Percentiles rank a stretch among this genome's conserved stretches.
These are phyloP conservation scores for Pseudogymnoascus sp. DNA, from an alignment of 2,329 filamentous ascomycete species.

Conservation along the genomic window DNA sequence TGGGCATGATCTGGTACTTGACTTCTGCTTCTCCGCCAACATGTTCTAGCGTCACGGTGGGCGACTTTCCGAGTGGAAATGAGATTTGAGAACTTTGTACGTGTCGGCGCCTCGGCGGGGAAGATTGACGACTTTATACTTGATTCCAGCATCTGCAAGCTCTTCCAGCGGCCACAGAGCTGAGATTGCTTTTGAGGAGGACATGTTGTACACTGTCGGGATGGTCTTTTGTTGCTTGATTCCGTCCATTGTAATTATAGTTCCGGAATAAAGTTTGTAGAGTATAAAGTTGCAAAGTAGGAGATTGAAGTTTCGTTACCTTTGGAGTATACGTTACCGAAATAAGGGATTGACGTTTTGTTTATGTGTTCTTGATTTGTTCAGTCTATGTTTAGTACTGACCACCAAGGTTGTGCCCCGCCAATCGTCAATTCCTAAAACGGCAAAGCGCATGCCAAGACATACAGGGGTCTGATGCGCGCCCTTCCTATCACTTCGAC, in stretches of 20 bases:
- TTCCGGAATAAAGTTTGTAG: neutral
- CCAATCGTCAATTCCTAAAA: neutral
- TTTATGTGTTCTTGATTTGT: neutral
- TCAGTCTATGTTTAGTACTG: neutral
- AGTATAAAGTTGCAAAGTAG: neutral
- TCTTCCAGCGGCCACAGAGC: constrained; percentile 25
- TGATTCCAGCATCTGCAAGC: constrained; percentile 15
- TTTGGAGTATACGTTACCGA: neutral
- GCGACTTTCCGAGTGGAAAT: constrained; percentile 24
- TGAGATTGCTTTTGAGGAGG: constrained; percentile 19
- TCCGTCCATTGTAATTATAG: neutral
- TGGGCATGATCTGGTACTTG: constrained; percentile 11
- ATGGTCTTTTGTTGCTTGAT: constrained; percentile 11
- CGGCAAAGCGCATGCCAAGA: neutral
- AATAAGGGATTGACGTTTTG: neutral
- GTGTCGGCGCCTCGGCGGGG: constrained; percentile 14
- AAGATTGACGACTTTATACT: constrained; percentile 22
- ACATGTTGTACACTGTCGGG: constrained; percentile 22
- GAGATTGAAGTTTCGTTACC: neutral
- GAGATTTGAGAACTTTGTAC: constrained; percentile 14
- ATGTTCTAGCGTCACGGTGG: constrained; percentile 18
- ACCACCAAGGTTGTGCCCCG: neutral
- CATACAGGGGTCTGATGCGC: neutral
- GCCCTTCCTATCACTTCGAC: neutral
- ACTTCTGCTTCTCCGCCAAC: constrained; percentile 7